Evolutionary conservation across 2,329 filamentous ascomycete species (phyloP).

Genomic region (Fusarium sp.): DNA sequence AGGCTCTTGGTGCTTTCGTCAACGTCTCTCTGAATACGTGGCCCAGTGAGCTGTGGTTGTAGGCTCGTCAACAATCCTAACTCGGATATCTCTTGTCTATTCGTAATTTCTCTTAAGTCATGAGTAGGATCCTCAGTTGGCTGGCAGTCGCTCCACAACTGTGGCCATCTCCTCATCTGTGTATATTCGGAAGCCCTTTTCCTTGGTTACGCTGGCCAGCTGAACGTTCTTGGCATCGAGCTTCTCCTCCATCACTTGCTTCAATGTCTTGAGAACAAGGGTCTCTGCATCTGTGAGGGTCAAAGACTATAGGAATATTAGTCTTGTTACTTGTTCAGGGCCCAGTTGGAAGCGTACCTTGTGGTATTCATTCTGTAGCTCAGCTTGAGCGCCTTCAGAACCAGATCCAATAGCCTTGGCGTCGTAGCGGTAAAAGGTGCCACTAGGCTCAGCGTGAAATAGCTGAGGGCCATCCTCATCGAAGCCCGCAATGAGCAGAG

Average conservation of each 20-base stretch:
- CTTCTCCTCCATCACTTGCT: constrained; percentile 99
- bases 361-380: constrained; percentile 98
- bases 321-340: neutral
- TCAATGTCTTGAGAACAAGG: constrained; percentile 94
- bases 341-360: constrained; percentile 66
- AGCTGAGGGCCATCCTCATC: constrained; percentile 97
- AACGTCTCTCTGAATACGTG: constrained; percentile 29
- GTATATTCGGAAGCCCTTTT: constrained; percentile 99
- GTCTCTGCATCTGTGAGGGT: constrained; percentile 94
- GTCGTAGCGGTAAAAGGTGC: constrained; percentile 99
- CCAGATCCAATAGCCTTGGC: constrained; percentile 98
- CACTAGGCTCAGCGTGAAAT: constrained; percentile 98
- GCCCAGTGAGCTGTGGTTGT: constrained; percentile 10
- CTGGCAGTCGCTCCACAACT: constrained; percentile 85
- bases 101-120: constrained; percentile 41
- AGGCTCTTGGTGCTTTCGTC: constrained; percentile 19
- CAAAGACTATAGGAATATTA: constrained; percentile 71
- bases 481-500: constrained; percentile 94
- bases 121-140: constrained; percentile 62
- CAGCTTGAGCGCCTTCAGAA: constrained; percentile 96
- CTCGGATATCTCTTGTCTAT: constrained; percentile 41
- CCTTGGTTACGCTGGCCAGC: constrained; percentile 96
- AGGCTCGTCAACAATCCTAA: constrained; percentile 26
- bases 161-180: constrained; percentile 96
- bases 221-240: constrained; percentile 99